Evolutionary conservation across 2,329 filamentous ascomycete genomes (phyloP).

Genomic region (Didymella pinodella): DNA sequence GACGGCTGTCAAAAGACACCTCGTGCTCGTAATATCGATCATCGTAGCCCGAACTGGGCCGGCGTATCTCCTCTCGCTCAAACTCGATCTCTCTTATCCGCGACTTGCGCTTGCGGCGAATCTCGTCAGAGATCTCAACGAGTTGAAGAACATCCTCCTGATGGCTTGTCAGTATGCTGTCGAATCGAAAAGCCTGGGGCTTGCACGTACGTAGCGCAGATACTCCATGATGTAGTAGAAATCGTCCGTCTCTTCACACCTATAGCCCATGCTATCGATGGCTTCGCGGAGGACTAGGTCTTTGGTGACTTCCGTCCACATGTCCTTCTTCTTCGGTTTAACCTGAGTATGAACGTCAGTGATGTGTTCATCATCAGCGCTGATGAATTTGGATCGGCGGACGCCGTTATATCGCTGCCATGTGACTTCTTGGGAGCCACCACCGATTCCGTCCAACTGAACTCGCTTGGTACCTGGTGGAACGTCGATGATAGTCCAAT

Average conservation of each 20-base stretch:
- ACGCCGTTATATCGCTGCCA: slow-evolving; percentile 84
- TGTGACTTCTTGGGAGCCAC: slow-evolving; percentile 76
- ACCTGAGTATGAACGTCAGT: slow-evolving; percentile 53
- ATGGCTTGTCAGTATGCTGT: slow-evolving; percentile 21
- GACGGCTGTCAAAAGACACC: slow-evolving; percentile 66
- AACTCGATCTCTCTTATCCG: slow-evolving; percentile 68
- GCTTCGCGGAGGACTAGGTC: slow-evolving; percentile 88
- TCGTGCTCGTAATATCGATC: slow-evolving; percentile 73
- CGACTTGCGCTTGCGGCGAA: slow-evolving; percentile 70
- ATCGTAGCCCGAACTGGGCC: slow-evolving; percentile 63
- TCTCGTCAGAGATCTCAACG: slow-evolving; percentile 82
- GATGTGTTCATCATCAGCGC: slow-evolving; percentile 66
- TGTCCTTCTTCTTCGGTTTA: slow-evolving; percentile 57
- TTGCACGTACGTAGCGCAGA: slow-evolving; percentile 77
- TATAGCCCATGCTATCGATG: slow-evolving; percentile 82
- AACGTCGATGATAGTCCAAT: slow-evolving; percentile 84
- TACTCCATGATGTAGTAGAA: slow-evolving; percentile 96
- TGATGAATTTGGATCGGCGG: slow-evolving; percentile 75
- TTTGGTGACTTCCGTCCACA: slow-evolving; percentile 98
- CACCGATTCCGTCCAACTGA: slow-evolving; percentile 80
- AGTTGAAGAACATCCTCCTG: slow-evolving; percentile 88
- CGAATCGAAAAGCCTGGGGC: too few species aligned
- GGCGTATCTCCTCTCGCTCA: slow-evolving; percentile 64
- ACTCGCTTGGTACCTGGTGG: slow-evolving; percentile 83
- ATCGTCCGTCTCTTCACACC: slow-evolving; percentile 86